Conservation (phyloP, 306 rosid species). For the Quercus rubra region DNA sequence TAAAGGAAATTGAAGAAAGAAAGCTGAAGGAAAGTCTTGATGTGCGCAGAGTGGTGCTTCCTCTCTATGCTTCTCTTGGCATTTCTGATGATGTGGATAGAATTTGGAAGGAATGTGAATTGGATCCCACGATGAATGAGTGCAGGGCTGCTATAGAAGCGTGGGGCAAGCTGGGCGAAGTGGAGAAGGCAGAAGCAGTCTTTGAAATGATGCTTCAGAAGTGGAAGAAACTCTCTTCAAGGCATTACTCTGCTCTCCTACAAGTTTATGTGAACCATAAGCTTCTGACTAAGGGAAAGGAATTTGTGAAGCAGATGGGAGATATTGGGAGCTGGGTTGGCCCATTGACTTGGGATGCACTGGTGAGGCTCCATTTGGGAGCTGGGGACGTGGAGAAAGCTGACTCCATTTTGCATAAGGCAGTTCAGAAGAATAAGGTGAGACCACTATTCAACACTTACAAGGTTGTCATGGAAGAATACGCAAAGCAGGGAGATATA, state of each 20-base stretch:
- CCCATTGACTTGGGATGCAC: conserved; percentile 19
- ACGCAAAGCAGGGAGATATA: conserved; percentile 22
- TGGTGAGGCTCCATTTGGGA: conserved; percentile 14
- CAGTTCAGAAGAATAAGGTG: neutral
- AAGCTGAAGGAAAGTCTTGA: neutral
- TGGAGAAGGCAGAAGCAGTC: conserved; percentile 23
- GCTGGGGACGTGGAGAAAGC: conserved; percentile 15
- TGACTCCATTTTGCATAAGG: conserved; percentile 14
- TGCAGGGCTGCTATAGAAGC: conserved; percentile 12
- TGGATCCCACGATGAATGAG: neutral
- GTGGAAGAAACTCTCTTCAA: conserved; percentile 20
- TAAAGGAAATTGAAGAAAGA: conserved; percentile 13
- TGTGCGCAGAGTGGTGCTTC: neutral
- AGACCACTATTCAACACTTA: conserved; percentile 11
- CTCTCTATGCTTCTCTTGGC: conserved; percentile 18
- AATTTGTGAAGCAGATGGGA: conserved; percentile 3
- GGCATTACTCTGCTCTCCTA: conserved; percentile 6
- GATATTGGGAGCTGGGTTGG: conserved; percentile 7
- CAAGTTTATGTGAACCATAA: conserved; percentile 10
- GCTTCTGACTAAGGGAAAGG: conserved; percentile 14
- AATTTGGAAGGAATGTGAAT: conserved; percentile 11
- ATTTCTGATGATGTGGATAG: conserved; percentile 15
- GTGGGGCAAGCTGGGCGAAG: conserved; percentile 19
- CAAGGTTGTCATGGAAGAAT: conserved; percentile 11
- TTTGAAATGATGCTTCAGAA: conserved; percentile 11